Percentiles rank a stretch among this genome's conserved stretches.
Conservation (phyloP, 345 rosid genomes). For the Cardamine chenopodiifolia region DNA sequence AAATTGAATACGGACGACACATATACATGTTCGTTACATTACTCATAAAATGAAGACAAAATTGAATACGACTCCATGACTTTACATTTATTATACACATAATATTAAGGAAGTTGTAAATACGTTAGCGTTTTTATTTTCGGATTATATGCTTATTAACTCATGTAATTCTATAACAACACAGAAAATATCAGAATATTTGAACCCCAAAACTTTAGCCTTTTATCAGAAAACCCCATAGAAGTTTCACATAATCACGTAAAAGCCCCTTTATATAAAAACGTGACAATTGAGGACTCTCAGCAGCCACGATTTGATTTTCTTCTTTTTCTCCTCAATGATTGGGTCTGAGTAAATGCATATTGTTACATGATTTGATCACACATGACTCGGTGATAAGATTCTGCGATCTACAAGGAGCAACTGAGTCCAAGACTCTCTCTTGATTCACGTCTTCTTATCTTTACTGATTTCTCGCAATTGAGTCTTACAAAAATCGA, state of each 20-base stretch:
- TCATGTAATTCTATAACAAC: neutral
- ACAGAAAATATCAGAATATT: too few relatives aligned
- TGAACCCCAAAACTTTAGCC: neutral
- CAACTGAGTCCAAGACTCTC: slow-evolving; percentile 20
- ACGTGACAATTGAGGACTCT: neutral
- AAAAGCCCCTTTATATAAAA: neutral
- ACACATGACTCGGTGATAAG: slow-evolving; percentile 4
- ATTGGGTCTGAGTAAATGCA: slow-evolving; percentile 32
- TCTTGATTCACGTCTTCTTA: slow-evolving; percentile 7
- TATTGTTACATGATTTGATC: slow-evolving; percentile 10
- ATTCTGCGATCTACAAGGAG: neutral
- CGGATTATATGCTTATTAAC: neutral
- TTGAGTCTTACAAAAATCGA: neutral
- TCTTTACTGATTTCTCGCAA: slow-evolving; percentile 2
- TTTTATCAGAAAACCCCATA: neutral
- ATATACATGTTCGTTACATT: neutral
- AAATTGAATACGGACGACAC: slow-evolving; percentile 15
- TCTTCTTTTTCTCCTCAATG: slow-evolving; percentile 4
- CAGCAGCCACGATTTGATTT: slow-evolving; percentile 12
- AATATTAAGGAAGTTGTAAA: neutral
- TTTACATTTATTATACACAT: neutral
- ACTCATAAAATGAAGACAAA: slow-evolving; percentile 4
- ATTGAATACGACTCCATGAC: slow-evolving; percentile 2
- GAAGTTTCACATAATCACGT: neutral
- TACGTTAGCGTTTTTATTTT: neutral